phyloP scores from a whole-genome alignment of 495 filamentous ascomycete species.

The Xylaria nigripes region DNA sequence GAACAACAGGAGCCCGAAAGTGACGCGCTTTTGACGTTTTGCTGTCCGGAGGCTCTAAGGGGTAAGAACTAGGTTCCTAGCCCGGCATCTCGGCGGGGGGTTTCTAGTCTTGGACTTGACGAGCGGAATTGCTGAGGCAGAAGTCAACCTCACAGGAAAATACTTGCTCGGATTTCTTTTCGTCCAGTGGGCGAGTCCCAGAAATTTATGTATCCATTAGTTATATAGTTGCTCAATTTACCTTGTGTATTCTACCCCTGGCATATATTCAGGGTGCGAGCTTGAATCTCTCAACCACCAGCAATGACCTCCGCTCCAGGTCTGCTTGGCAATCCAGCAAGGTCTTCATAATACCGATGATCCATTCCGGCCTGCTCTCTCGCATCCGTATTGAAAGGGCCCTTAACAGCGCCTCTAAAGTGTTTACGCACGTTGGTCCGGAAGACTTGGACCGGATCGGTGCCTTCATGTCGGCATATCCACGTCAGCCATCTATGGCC shows the following conservation, averaged over 20 bases:
- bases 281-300: slow-evolving; percentile 23
- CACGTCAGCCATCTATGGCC: slow-evolving; percentile 47
- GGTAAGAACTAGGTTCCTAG: too few relatives aligned
- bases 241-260: neutral
- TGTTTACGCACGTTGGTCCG: slow-evolving; percentile 41
- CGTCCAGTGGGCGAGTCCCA: too few relatives aligned
- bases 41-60: too few relatives aligned
- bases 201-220: too few relatives aligned
- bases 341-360: slow-evolving; percentile 37
- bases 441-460: slow-evolving; percentile 45
- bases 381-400: slow-evolving; percentile 45
- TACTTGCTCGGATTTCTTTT: too few relatives aligned
- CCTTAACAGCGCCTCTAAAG: slow-evolving; percentile 39
- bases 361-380: slow-evolving; percentile 44
- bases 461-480: slow-evolving; percentile 45
- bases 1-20: too few relatives aligned
- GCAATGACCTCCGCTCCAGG: slow-evolving; percentile 19
- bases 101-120: too few relatives aligned
- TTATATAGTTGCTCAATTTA: neutral
- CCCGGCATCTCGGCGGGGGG: too few relatives aligned
- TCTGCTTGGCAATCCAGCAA: slow-evolving; percentile 17
- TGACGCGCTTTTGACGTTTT: too few relatives aligned
- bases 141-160: too few relatives aligned
- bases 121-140: too few relatives aligned
- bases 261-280: too few relatives aligned